Evolutionary conservation across 164 flowering plant species (phyloP).

Genomic region (Vitis rotundifolia): DNA sequence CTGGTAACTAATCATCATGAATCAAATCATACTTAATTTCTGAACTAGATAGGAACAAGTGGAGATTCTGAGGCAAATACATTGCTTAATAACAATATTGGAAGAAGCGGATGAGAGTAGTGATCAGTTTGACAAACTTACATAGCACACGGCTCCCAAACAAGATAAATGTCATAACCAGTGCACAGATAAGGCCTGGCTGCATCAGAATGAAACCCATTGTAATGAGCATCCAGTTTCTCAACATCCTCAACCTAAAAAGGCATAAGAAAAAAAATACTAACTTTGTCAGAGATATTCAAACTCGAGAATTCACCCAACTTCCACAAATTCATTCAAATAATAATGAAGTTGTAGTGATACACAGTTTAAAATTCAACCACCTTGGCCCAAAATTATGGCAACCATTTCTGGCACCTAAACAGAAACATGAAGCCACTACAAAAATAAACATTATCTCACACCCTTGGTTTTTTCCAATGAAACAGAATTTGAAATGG

Average conservation of each 20-base stretch:
- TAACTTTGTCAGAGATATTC: not conserved
- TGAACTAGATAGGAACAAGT: too few species aligned
- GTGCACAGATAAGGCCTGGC: constrained; percentile 85
- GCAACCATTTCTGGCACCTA: too few species aligned
- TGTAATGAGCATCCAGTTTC: constrained; percentile 17
- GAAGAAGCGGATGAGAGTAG: not conserved
- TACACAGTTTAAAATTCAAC: not conserved
- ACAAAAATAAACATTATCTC: too few species aligned
- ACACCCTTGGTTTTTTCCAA: too few species aligned
- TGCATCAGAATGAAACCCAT: constrained; percentile 28
- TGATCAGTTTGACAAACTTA: constrained; percentile 31
- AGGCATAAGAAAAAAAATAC: not conserved
- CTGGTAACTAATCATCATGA: too few species aligned
- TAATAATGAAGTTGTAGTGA: not conserved
- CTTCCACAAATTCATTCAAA: not conserved
- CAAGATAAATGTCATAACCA: constrained; percentile 84
- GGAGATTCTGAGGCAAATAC: not conserved
- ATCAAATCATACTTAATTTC: too few species aligned
- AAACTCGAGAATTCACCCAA: constrained; percentile 1
- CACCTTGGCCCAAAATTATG: too few species aligned
- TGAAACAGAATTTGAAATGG: too few species aligned
- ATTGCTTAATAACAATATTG: not conserved
- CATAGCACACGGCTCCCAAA: constrained; percentile 95
- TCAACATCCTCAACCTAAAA: constrained; percentile 34
- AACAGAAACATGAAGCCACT: too few species aligned